Evolutionary conservation across 345 rosid species (phyloP).

Genomic region (Anastatica hierochuntica): DNA sequence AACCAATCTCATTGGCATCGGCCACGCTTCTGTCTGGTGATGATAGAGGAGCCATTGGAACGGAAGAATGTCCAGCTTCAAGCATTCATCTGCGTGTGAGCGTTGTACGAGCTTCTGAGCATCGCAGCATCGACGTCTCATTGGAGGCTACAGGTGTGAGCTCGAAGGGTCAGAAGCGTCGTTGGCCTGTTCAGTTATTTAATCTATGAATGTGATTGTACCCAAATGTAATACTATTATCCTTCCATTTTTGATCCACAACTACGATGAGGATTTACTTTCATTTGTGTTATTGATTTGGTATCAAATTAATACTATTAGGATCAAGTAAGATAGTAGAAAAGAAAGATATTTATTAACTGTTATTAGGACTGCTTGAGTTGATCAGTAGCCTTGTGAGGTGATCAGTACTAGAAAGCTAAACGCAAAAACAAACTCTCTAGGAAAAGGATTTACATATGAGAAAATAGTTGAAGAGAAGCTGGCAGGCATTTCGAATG

Average conservation of each 20-base stretch:
- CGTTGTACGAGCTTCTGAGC: conserved; percentile 77
- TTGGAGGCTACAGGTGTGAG: conserved; percentile 51
- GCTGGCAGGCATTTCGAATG: not conserved
- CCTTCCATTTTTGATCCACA: not conserved
- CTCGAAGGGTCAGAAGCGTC: conserved; percentile 41
- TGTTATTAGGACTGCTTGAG: too few relatives aligned
- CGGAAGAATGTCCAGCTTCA: conserved; percentile 44
- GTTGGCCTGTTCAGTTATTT: conserved; percentile 73
- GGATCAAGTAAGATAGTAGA: too few relatives aligned
- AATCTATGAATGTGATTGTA: conserved; percentile 35
- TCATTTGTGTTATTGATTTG: too few relatives aligned
- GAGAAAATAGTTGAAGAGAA: not conserved
- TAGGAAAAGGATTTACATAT: conserved; percentile 15
- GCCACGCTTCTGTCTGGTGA: conserved; percentile 19
- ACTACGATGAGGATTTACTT: not conserved
- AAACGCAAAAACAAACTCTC: conserved; percentile 6
- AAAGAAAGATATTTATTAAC: too few relatives aligned
- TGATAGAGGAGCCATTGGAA: conserved; percentile 40
- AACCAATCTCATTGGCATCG: conserved; percentile 68
- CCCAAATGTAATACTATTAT: not conserved
- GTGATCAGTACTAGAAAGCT: conserved; percentile 26
- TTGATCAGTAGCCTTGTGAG: too few relatives aligned
- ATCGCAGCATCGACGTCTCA: conserved; percentile 83
- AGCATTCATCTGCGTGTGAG: conserved; percentile 63
- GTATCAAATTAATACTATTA: too few relatives aligned